Evolutionary conservation across 208 protist species (phyloP).

Genomic region (Acanthamoeba castellanii): DNA sequence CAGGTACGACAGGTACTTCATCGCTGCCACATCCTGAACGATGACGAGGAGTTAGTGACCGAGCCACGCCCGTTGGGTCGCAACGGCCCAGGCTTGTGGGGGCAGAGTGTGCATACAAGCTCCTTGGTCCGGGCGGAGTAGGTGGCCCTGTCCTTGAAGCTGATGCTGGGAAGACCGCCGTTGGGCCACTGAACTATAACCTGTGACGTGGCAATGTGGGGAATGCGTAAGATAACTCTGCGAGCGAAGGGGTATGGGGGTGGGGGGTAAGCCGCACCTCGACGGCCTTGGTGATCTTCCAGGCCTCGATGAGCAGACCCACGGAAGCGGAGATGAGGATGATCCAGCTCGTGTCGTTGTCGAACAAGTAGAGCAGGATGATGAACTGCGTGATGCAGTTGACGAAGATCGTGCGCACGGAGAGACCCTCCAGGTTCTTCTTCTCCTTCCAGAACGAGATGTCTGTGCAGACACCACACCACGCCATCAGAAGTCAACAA

Average conservation of each 20-base stretch:
- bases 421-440: constrained; percentile 97
- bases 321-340: constrained; percentile 94
- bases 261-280: too few species aligned
- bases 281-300: constrained; percentile 96
- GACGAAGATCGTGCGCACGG: constrained; percentile 95
- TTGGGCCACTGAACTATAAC: neutral
- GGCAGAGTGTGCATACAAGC: neutral
- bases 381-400: constrained; percentile 95
- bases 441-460: constrained; percentile 92
- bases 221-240: too few species aligned
- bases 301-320: constrained; percentile 95
- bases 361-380: constrained; percentile 98
- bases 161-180: constrained; percentile 43
- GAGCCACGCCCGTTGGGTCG: too few species aligned
- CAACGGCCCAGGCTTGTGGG: too few species aligned
- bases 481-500: too few species aligned
- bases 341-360: constrained; percentile 95
- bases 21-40: constrained; percentile 93
- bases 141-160: constrained; percentile 73
- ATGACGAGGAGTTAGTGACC: neutral
- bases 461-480: constrained; percentile 83
- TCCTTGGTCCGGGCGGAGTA: constrained; percentile 85
- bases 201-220: neutral
- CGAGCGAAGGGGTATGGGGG: too few species aligned
- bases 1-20: constrained; percentile 95